phyloP scores from a whole-genome alignment of 345 rosid genomes.

The Ricinus communis region DNA sequence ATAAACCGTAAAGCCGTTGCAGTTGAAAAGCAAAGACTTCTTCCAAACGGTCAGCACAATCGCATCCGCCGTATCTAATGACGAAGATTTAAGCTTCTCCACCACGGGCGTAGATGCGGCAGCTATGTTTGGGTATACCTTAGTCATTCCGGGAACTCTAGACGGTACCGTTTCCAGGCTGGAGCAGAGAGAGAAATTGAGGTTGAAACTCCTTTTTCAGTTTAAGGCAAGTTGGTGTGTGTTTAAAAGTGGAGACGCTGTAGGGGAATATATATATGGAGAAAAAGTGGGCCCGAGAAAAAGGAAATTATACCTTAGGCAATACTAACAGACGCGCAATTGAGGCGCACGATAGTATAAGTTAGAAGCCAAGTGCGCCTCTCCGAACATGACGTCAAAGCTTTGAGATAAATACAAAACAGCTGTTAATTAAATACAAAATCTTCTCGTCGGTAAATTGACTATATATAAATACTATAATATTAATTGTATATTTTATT shows the following conservation, averaged over 20 bases:
- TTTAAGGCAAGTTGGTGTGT: neutral
- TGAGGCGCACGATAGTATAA: constrained; percentile 9
- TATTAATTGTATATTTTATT: too few relatives aligned
- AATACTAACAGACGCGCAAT: neutral
- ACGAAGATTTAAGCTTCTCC: constrained; percentile 2
- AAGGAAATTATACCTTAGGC: neutral
- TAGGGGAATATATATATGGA: constrained; percentile 6
- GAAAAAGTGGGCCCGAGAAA: neutral
- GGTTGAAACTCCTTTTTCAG: too few relatives aligned
- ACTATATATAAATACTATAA: too few relatives aligned
- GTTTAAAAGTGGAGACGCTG: neutral
- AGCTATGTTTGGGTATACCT: constrained; percentile 61
- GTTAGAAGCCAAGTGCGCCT: constrained; percentile 9
- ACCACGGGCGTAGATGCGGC: neutral
- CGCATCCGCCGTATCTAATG: constrained; percentile 12
- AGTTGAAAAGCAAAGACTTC: constrained; percentile 88
- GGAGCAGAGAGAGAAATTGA: neutral
- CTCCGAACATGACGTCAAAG: constrained; percentile 13
- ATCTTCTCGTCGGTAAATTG: too few relatives aligned
- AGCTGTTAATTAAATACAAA: neutral
- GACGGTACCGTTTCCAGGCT: constrained; percentile 17
- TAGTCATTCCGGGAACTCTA: constrained; percentile 47
- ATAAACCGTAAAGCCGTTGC: constrained; percentile 90
- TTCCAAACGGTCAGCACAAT: constrained; percentile 80
- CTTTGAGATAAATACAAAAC: neutral